phyloP scores from a whole-genome alignment of 75 land plant genomes.

The Picea glauca region DNA sequence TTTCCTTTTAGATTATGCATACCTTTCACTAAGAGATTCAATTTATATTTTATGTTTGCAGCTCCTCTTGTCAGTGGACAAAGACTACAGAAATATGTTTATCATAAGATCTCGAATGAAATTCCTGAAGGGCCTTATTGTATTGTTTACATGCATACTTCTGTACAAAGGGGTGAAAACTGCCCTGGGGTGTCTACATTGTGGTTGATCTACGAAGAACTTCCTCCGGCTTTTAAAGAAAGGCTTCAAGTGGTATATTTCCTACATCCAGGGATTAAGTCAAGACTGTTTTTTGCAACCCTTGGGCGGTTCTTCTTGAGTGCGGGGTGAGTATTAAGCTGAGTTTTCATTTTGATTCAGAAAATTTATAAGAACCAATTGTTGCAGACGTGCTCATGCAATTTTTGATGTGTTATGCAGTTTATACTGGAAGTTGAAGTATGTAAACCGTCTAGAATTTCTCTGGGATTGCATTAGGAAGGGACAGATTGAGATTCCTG shows the following conservation, averaged over 20 bases:
- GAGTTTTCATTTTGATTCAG: too few relatives aligned
- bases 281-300: conserved; percentile 68
- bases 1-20: too few relatives aligned
- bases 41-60: conserved; percentile 8
- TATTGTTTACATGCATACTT: conserved; percentile 61
- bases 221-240: conserved; percentile 44
- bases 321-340: conserved; percentile 15
- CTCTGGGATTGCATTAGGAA: conserved; percentile 59
- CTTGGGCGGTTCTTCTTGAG: conserved; percentile 62
- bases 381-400: too few relatives aligned
- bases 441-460: conserved; percentile 58
- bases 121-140: conserved; percentile 34
- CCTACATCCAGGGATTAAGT: conserved; percentile 68
- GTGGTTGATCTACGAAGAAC: conserved; percentile 49
- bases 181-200: conserved; percentile 54
- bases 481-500: conserved; percentile 61
- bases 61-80: conserved; percentile 36
- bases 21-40: too few relatives aligned
- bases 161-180: conserved; percentile 50
- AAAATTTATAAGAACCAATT: too few relatives aligned
- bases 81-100: conserved; percentile 47
- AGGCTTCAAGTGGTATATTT: conserved; percentile 59
- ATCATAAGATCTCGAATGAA: conserved; percentile 40
- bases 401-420: too few relatives aligned
- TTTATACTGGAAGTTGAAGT: conserved; percentile 56